Conservation (phyloP, 768 basidiomycete species). For the Porphyrellus cyaneotinctus region DNA sequence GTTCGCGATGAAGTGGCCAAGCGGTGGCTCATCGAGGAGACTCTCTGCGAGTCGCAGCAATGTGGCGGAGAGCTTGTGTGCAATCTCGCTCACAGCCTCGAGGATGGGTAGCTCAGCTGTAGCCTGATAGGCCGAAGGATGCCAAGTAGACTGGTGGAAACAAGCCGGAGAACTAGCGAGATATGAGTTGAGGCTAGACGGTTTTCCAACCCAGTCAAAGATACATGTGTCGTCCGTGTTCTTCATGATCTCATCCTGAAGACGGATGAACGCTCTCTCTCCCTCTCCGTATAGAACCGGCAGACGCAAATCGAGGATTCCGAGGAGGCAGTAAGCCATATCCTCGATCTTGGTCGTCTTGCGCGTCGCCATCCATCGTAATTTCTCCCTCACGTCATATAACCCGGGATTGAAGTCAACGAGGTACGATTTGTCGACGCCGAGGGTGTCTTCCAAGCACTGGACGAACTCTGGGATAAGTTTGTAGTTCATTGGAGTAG, state of each 20-base stretch:
- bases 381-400: constrained; percentile 21
- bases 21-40: constrained; percentile 22
- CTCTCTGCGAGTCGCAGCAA: constrained; percentile 15
- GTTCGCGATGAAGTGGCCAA: constrained; percentile 29
- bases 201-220: constrained; percentile 27
- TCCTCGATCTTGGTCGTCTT: constrained; percentile 29
- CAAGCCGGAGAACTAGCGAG: constrained; percentile 24
- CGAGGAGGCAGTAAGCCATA: constrained; percentile 29
- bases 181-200: constrained; percentile 25
- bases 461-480: constrained; percentile 18
- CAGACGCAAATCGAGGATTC: constrained; percentile 24
- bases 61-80: constrained; percentile 14
- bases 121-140: background rate
- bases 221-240: constrained; percentile 23
- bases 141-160: constrained; percentile 15
- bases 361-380: constrained; percentile 28
- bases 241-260: constrained; percentile 29
- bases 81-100: constrained; percentile 12
- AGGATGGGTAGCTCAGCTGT: constrained; percentile 6
- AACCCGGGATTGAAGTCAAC: constrained; percentile 24
- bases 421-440: constrained; percentile 21
- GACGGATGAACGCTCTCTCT: constrained; percentile 20
- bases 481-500: constrained; percentile 20
- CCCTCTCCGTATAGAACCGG: constrained; percentile 30
- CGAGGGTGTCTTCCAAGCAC: constrained; percentile 11